Conservation (phyloP, 805 yeast genomes). For the Barnettozyma siamensis region DNA sequence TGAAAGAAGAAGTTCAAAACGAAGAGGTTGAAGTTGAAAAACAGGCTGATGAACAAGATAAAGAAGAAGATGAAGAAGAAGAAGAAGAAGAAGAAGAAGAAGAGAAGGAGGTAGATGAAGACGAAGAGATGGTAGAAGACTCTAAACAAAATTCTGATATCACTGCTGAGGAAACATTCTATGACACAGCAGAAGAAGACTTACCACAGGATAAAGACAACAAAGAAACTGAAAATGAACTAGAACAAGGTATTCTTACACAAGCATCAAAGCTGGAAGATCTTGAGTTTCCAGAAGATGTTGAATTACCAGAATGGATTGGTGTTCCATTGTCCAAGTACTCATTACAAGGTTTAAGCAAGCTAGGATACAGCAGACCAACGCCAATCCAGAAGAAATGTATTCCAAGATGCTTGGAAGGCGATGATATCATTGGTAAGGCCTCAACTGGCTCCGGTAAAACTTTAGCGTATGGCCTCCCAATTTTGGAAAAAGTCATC, state of each 20-base stretch:
- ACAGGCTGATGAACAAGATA: constrained; percentile 3
- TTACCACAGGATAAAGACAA: constrained; percentile 18
- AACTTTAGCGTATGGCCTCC: constrained; percentile 92
- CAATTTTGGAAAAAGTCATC: constrained; percentile 68
- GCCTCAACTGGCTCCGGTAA: constrained; percentile 98
- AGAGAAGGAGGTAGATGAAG: constrained; percentile 14
- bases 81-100: constrained; percentile 14
- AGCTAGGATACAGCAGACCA: constrained; percentile 58
- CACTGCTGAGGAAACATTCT: constrained; percentile 8
- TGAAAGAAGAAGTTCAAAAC: constrained; percentile 11
- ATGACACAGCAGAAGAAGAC: constrained; percentile 2
- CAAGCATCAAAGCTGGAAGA: constrained; percentile 26
- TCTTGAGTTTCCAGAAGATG: constrained; percentile 29
- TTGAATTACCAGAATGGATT: constrained; percentile 59
- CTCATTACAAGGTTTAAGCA: constrained; percentile 55
- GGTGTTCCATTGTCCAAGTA: constrained; percentile 43
- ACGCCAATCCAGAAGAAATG: constrained; percentile 78
- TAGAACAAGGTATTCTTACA: constrained; percentile 14
- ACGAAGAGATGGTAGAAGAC: constrained; percentile 19
- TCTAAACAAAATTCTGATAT: constrained; percentile 14
- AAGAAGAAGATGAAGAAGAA: constrained; percentile 14
- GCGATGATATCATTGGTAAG: constrained; percentile 85
- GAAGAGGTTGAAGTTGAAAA: constrained; percentile 20
- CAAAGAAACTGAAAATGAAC: constrained; percentile 3
- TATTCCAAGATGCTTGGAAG: constrained; percentile 68